phyloP scores from a whole-genome alignment of 495 filamentous ascomycete species.

The Talaromyces adpressus region DNA sequence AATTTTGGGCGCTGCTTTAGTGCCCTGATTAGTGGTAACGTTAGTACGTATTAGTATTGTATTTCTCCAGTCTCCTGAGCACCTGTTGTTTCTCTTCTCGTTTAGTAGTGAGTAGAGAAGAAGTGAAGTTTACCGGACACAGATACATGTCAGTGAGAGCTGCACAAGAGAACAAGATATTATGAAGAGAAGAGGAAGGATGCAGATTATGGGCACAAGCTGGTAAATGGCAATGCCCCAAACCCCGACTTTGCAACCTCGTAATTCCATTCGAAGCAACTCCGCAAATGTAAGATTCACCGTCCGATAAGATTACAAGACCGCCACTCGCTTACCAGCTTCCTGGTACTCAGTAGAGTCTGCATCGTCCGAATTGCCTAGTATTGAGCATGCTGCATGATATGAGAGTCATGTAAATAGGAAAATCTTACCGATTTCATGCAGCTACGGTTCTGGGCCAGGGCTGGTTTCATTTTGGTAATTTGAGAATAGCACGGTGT shows the following conservation, averaged over 20 bases:
- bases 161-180: neutral
- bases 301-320: too few species aligned
- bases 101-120: neutral
- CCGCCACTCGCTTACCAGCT: too few species aligned
- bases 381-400: neutral
- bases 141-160: neutral
- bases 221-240: neutral
- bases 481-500: neutral
- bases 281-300: too few species aligned
- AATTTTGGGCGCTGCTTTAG: neutral
- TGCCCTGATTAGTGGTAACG: neutral
- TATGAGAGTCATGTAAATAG: neutral
- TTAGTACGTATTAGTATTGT: neutral
- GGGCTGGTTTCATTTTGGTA: neutral
- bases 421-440: neutral
- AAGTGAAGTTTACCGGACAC: neutral
- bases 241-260: neutral
- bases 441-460: neutral
- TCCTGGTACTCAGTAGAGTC: neutral
- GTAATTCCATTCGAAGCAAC: neutral
- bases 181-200: neutral
- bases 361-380: neutral
- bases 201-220: neutral
- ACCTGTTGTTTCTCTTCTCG: neutral
- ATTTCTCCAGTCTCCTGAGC: neutral